Evolutionary conservation across 2,329 filamentous ascomycete species (phyloP).

Genomic region (Aspergillus arachidicola): DNA sequence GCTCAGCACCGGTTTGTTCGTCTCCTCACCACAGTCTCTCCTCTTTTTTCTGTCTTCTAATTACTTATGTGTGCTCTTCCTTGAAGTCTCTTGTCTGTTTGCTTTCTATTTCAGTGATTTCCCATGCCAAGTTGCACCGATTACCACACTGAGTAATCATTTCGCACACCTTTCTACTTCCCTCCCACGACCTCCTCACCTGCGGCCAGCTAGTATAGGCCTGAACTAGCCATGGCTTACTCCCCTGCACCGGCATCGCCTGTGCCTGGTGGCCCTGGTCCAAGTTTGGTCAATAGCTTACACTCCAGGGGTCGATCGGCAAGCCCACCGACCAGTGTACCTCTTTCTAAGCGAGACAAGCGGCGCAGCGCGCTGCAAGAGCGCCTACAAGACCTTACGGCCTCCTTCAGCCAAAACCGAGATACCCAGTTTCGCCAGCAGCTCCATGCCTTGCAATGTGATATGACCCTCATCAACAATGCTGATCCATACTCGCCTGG

Average conservation of each 20-base stretch:
- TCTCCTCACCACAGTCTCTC: conserved; percentile 10
- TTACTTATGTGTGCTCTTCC: conserved; percentile 7
- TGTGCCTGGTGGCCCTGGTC: conserved; percentile 19
- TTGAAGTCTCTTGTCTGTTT: neutral
- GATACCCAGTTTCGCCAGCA: conserved; percentile 86
- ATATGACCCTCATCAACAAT: conserved; percentile 81
- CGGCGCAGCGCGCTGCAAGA: conserved; percentile 81
- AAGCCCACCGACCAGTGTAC: conserved; percentile 38
- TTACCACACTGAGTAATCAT: neutral
- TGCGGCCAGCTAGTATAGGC: conserved; percentile 10
- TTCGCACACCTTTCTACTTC: conserved; percentile 5
- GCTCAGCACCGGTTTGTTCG: conserved; percentile 22
- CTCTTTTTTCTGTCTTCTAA: neutral
- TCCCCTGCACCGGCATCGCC: conserved; percentile 42
- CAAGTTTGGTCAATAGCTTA: conserved; percentile 25
- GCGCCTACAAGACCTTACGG: conserved; percentile 73
- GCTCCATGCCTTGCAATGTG: conserved; percentile 86
- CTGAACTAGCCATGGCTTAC: conserved; percentile 38
- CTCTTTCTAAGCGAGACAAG: conserved; percentile 83
- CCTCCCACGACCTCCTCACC: conserved; percentile 8
- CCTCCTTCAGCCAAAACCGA: conserved; percentile 77
- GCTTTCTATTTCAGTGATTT: conserved; percentile 1
- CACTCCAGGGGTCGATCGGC: conserved; percentile 31
- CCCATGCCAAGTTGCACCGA: neutral
- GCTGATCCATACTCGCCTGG: conserved; percentile 77